Evolutionary conservation across 805 yeast genomes (phyloP), one percentile per base, ranked within the genome.

Genomic region (Isabelozyma pseudorhagii): DNA sequence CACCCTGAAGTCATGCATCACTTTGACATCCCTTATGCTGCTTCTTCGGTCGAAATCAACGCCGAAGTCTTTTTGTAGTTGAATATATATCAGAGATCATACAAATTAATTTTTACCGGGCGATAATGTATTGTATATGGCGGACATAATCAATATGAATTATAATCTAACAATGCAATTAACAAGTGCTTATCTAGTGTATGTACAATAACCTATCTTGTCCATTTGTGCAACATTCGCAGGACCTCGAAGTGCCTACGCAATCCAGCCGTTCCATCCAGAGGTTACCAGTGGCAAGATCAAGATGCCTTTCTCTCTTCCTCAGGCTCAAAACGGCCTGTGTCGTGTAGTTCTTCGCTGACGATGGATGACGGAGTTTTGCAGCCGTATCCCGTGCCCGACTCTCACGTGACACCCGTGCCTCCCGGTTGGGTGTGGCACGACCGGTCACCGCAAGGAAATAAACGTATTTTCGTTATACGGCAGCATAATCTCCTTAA

Each of bases 21-120:
- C 63, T 94, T 92, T 64, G 97, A 91, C 57, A 82, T 94, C 54
- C 97, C 97, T 47, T 89, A 85, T 62, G 97, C 97, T 59, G 96
- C 92, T 50, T 87, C 97, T 31, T 79, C 86, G 50, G 93, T 92
- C 52, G 99, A 94, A 76, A 78, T 94, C 54, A 87, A 93, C 64
- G 84, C 94, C 47, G 94, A 91, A 74, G 87, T 84, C 49, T 93
- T 93, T 77, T 80, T 91, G 69, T 89, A 75, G 52, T 17, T 40
- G 11, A 38, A 38, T n/a, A 38, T 21, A 43, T 8, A n/a, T 43
- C 7, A 18, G 13, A 13, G 27, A 25, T 43, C 4, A 17, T 3
- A 11, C 25, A 27, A 21, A 6, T 21, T 21, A 21, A 21, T 13
- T 15, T 9, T 17, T 2, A n/a, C 10, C 10, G 21, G 15, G 31